Evolutionary conservation across 2,329 filamentous ascomycete genomes (phyloP).

Genomic region (Pestalotiopsis sp.): DNA sequence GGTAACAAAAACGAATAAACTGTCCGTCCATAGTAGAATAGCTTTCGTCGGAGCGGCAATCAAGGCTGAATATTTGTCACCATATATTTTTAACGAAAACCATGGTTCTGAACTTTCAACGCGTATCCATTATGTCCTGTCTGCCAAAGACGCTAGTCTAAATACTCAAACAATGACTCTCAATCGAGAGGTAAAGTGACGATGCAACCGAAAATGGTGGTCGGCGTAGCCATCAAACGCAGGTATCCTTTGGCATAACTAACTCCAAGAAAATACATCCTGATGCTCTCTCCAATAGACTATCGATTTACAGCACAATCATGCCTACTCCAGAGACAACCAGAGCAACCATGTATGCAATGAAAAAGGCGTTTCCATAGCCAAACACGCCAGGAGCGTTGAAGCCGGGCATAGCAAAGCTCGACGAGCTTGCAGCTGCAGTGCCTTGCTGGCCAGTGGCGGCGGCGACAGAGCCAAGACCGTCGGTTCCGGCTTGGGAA

Average conservation of each 20-base stretch:
- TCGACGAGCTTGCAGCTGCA: conserved; percentile 41
- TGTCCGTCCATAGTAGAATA: neutral
- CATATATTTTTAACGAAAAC: neutral
- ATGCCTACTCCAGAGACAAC: conserved; percentile 54
- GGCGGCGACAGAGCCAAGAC: conserved; percentile 56
- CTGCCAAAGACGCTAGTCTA: conserved; percentile 8
- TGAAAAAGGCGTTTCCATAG: conserved; percentile 38
- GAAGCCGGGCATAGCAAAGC: conserved; percentile 43
- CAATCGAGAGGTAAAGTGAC: neutral
- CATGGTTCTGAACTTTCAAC: neutral
- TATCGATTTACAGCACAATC: conserved; percentile 50
- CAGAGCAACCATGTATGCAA: conserved; percentile 50
- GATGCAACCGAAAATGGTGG: neutral
- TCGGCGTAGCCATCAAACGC: neutral
- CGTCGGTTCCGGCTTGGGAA: conserved; percentile 62
- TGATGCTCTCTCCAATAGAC: neutral
- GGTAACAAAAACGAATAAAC: neutral
- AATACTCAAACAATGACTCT: conserved; percentile 1
- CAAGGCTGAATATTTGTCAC: neutral
- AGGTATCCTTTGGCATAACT: neutral
- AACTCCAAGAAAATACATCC: conserved; percentile 4
- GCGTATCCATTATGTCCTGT: conserved; percentile 1
- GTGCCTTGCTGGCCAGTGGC: conserved; percentile 40
- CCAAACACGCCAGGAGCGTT: conserved; percentile 27
- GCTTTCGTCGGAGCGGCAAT: neutral